Evolutionary conservation across 73 alveolate species (phyloP).

Genomic region (Tetrahymena malaccensis): DNA sequence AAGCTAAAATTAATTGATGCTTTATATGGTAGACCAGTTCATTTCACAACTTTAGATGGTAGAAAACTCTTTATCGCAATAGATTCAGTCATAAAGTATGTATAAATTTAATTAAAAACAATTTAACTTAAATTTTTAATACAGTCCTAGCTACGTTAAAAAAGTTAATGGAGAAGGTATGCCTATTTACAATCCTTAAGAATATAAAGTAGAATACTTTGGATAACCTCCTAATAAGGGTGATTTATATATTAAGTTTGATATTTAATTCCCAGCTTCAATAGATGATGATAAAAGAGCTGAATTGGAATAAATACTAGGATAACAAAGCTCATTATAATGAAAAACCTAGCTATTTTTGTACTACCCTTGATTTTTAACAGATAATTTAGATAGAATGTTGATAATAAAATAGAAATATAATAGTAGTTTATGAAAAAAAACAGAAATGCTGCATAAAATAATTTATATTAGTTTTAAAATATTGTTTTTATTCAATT

Average conservation of each 20-base stretch:
- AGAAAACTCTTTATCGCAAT: constrained; percentile 26
- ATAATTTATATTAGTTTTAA: too few species aligned
- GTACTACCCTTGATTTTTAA: too few species aligned
- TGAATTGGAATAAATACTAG: neutral
- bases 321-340: neutral
- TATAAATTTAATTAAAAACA: neutral
- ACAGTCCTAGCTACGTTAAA: constrained; percentile 68
- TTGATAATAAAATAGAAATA: too few species aligned
- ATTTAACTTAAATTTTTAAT: neutral
- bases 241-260: constrained; percentile 40
- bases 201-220: constrained; percentile 32
- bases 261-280: constrained; percentile 34
- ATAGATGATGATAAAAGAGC: neutral
- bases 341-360: neutral
- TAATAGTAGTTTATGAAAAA: too few species aligned
- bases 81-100: constrained; percentile 68
- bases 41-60: constrained; percentile 35
- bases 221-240: constrained; percentile 41
- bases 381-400: too few species aligned
- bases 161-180: constrained; percentile 79
- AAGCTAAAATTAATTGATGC: constrained; percentile 68
- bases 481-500: too few species aligned
- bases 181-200: constrained; percentile 60
- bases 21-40: constrained; percentile 63
- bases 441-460: neutral